Conservation (phyloP, 2,329 filamentous ascomycete species). For the Xylariaceae sp. region DNA sequence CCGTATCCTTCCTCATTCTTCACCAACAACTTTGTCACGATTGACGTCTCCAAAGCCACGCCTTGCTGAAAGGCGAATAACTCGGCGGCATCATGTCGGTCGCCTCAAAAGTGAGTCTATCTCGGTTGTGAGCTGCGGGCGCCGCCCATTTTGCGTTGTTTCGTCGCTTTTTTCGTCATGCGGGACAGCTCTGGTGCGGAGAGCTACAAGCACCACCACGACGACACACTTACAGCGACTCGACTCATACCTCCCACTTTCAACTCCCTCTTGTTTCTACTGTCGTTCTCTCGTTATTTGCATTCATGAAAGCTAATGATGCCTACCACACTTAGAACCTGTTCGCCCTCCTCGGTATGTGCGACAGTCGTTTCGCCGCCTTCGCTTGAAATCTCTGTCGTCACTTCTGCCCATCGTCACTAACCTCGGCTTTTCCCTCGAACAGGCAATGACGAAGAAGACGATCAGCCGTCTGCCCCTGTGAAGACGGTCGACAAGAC, state of each 20-base stretch:
- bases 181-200: neutral
- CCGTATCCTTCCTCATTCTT: slow-evolving; percentile 30
- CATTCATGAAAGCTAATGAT: neutral
- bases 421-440: slow-evolving; percentile 29
- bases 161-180: neutral
- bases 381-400: slow-evolving; percentile 24
- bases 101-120: slow-evolving; percentile 55
- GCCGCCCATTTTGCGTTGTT: slow-evolving; percentile 3
- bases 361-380: slow-evolving; percentile 21
- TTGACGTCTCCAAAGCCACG: slow-evolving; percentile 37
- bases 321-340: slow-evolving; percentile 65
- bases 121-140: neutral
- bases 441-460: slow-evolving; percentile 61
- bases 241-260: too few relatives aligned
- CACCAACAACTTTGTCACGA: slow-evolving; percentile 26
- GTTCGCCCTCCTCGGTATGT: slow-evolving; percentile 95
- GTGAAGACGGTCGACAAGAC: slow-evolving; percentile 89
- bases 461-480: slow-evolving; percentile 75
- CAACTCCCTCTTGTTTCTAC: too few relatives aligned
- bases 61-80: slow-evolving; percentile 53
- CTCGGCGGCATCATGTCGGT: slow-evolving; percentile 60
- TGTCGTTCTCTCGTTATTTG: slow-evolving; percentile 23
- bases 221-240: neutral
- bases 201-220: neutral
- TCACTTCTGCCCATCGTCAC: slow-evolving; percentile 11